Evolutionary conservation across 768 basidiomycete species (phyloP).

Genomic region (Austroboletus eburneus): DNA sequence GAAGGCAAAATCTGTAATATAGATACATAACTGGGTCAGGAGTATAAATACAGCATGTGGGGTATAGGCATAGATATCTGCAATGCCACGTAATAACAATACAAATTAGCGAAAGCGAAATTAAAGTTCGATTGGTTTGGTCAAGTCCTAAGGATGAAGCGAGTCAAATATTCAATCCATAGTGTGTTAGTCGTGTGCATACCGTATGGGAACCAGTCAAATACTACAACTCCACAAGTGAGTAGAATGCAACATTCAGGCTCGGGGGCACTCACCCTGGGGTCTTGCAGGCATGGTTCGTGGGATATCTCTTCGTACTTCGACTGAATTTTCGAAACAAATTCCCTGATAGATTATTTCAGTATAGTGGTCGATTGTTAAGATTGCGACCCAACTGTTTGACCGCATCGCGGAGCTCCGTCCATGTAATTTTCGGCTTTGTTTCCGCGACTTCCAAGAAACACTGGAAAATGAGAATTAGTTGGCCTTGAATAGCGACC

Average conservation of each 20-base stretch:
- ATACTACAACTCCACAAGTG: conserved; percentile 5
- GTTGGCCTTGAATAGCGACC: neutral
- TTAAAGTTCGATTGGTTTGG: conserved; percentile 8
- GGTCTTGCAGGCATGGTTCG: conserved; percentile 10
- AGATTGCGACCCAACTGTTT: conserved; percentile 7
- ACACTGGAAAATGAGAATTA: conserved; percentile 7
- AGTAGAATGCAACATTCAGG: neutral
- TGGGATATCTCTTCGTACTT: conserved; percentile 8
- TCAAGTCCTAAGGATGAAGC: conserved; percentile 11
- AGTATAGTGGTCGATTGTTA: neutral
- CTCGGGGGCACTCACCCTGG: conserved; percentile 18
- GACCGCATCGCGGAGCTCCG: conserved; percentile 15
- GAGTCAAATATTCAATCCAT: neutral
- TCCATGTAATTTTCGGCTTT: conserved; percentile 16
- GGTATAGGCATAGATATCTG: no score
- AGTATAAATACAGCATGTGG: no score
- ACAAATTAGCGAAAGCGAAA: no score
- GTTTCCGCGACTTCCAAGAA: conserved; percentile 13
- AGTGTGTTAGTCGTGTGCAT: neutral
- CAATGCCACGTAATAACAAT: no score
- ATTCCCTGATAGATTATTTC: conserved; percentile 3
- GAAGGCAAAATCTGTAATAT: no score
- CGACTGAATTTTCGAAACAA: conserved; percentile 11
- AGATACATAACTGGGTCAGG: no score
- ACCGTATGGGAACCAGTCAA: conserved; percentile 10